A percentile compares a stretch with the other conserved stretches of the same genome.
phyloP scores from a whole-genome alignment of 2,329 filamentous ascomycete species.

The Trichoderma arundinaceum region DNA sequence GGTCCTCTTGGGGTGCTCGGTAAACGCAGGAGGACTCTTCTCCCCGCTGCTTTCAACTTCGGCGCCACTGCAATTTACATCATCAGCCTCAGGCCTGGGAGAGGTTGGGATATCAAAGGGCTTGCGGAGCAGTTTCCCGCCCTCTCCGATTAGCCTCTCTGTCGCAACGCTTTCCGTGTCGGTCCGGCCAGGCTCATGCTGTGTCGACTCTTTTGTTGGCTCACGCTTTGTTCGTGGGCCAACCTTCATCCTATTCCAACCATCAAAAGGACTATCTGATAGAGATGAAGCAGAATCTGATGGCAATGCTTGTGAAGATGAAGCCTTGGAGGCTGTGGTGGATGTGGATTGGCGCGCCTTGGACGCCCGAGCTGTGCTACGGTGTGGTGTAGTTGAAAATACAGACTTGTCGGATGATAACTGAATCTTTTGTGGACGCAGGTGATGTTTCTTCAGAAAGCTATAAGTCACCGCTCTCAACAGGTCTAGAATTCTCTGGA shows the following conservation, averaged over 20 bases:
- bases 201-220: neutral
- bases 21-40: neutral
- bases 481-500: slow-evolving; percentile 63
- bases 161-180: neutral
- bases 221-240: slow-evolving; percentile 27
- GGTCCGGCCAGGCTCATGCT: neutral
- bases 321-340: slow-evolving; percentile 28
- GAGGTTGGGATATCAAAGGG: slow-evolving; percentile 51
- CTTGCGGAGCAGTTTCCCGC: slow-evolving; percentile 50
- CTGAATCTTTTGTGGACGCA: slow-evolving; percentile 58
- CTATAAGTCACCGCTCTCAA: slow-evolving; percentile 71
- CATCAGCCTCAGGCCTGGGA: neutral
- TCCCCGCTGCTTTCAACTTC: neutral
- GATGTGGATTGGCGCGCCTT: slow-evolving; percentile 25
- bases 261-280: slow-evolving; percentile 42
- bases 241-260: slow-evolving; percentile 48
- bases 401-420: slow-evolving; percentile 36
- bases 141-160: slow-evolving; percentile 47
- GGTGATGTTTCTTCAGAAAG: slow-evolving; percentile 76
- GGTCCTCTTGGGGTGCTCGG: slow-evolving; percentile 4
- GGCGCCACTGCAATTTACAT: neutral
- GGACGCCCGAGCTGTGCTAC: slow-evolving; percentile 33
- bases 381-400: slow-evolving; percentile 38
- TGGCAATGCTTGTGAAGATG: slow-evolving; percentile 30
- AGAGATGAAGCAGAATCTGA: slow-evolving; percentile 22